A percentile compares a stretch with the other conserved stretches of the same genome.
Conservation (phyloP, 225 moss, liverwort and hornwort genomes). For the Polytrichum formosum region DNA sequence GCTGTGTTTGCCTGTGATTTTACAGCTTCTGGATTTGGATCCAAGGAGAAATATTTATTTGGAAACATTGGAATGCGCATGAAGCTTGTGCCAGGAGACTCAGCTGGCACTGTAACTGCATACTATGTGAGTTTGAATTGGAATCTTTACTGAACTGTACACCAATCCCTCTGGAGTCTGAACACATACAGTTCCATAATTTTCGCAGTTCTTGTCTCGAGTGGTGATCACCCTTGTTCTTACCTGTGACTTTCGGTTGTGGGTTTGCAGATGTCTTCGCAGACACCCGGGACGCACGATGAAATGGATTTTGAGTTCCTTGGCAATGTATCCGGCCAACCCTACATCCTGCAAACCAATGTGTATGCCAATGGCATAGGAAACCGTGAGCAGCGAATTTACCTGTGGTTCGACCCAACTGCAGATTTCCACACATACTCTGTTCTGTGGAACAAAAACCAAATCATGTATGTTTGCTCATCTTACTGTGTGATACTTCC, state of each 20-base stretch:
- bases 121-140: constrained; percentile 42
- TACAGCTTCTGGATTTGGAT: constrained; percentile 57
- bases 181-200: background rate
- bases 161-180: background rate
- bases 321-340: constrained; percentile 53
- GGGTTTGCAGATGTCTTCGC: constrained; percentile 45
- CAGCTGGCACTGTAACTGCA: constrained; percentile 73
- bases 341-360: constrained; percentile 53
- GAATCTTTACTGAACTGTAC: background rate
- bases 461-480: constrained; percentile 41
- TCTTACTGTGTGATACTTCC: no score
- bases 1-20: background rate
- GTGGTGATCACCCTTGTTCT: no score
- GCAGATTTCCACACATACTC: constrained; percentile 50
- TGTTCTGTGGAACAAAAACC: constrained; percentile 55
- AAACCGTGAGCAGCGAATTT: constrained; percentile 46
- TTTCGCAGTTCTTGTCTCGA: no score
- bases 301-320: constrained; percentile 65
- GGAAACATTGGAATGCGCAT: constrained; percentile 54
- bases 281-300: constrained; percentile 44
- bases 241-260: no score
- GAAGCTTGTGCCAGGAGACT: constrained; percentile 57
- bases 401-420: constrained; percentile 56
- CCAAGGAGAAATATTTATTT: constrained; percentile 54
- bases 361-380: constrained; percentile 45